Percentiles rank a stretch among this genome's conserved stretches.
These are phyloP conservation scores for Leucoagaricus sp. DNA, from an alignment of 1,284 basidiomycete genomes.

Conservation along the genomic window DNA sequence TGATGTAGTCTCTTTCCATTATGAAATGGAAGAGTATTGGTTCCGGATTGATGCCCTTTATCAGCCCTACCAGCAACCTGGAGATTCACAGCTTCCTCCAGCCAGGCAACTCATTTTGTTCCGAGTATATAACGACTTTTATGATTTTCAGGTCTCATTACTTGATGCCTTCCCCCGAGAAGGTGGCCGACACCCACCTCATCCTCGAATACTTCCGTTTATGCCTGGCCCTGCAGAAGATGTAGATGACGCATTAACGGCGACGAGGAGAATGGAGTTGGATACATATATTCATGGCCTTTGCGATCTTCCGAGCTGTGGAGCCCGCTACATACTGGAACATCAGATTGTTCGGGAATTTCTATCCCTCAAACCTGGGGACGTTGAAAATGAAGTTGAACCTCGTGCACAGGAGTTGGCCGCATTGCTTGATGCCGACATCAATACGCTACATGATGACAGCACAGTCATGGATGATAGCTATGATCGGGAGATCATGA, in stretches of 20 bases:
- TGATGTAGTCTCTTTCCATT: conserved; percentile 95
- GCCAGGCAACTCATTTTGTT: conserved; percentile 89
- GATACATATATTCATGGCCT: conserved; percentile 88
- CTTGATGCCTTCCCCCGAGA: conserved; percentile 87
- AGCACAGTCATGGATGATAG: conserved; percentile 24
- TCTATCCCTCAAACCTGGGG: conserved; percentile 86
- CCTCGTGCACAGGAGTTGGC: conserved; percentile 59
- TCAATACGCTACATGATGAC: conserved; percentile 22
- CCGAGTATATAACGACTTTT: conserved; percentile 97
- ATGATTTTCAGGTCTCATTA: conserved; percentile 93
- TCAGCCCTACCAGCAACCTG: conserved; percentile 72
- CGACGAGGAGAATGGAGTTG: conserved; percentile 80
- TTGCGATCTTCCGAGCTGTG: conserved; percentile 64
- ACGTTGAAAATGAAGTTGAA: conserved; percentile 71
- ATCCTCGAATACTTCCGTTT: conserved; percentile 83
- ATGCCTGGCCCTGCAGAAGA: conserved; percentile 92
- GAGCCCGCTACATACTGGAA: conserved; percentile 81
- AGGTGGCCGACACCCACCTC: conserved; percentile 72
- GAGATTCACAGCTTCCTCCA: conserved; percentile 54
- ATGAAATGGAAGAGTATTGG: conserved; percentile 96
- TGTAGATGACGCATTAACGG: conserved; percentile 87
- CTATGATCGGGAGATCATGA: conserved; percentile 41
- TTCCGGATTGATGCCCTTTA: conserved; percentile 92
- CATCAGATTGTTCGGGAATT: conserved; percentile 84
- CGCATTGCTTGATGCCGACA: conserved; percentile 46